Percentiles rank a stretch among this genome's conserved stretches.
Conservation (phyloP, 1,284 basidiomycete species). For the Schizophyllum commune region DNA sequence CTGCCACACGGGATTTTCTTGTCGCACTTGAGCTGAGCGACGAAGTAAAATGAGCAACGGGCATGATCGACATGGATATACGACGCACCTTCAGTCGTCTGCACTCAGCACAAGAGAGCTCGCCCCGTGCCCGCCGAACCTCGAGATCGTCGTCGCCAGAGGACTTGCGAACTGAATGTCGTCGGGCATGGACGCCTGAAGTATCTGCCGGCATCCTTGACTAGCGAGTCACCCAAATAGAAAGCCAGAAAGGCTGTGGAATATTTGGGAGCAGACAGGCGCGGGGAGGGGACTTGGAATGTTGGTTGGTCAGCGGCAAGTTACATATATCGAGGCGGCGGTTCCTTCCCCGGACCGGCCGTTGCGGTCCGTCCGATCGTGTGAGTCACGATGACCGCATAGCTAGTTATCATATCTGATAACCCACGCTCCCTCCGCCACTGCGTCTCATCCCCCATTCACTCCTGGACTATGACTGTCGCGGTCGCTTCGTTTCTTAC, state of each 20-base stretch:
- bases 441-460: no score
- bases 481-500: no score
- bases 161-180: constrained; percentile 31
- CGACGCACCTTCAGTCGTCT: constrained; percentile 27
- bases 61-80: neutral
- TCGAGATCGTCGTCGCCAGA: constrained; percentile 44
- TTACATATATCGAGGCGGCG: neutral
- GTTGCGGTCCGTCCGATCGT: no score
- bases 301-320: neutral
- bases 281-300: neutral
- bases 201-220: constrained; percentile 7
- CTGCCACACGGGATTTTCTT: constrained; percentile 41
- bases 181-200: constrained; percentile 19
- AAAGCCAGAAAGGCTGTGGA: neutral
- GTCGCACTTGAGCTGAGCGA: constrained; percentile 30
- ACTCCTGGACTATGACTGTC: no score
- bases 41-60: neutral
- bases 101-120: constrained; percentile 44
- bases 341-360: no score
- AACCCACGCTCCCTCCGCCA: no score
- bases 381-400: no score
- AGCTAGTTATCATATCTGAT: no score
- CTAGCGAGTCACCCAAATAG: neutral
- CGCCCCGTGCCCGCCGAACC: constrained; percentile 42
- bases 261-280: neutral